These are phyloP conservation scores for Penicillium macrosclerotiorum DNA, from an alignment of 495 filamentous ascomycete genomes.

Conservation along the genomic window DNA sequence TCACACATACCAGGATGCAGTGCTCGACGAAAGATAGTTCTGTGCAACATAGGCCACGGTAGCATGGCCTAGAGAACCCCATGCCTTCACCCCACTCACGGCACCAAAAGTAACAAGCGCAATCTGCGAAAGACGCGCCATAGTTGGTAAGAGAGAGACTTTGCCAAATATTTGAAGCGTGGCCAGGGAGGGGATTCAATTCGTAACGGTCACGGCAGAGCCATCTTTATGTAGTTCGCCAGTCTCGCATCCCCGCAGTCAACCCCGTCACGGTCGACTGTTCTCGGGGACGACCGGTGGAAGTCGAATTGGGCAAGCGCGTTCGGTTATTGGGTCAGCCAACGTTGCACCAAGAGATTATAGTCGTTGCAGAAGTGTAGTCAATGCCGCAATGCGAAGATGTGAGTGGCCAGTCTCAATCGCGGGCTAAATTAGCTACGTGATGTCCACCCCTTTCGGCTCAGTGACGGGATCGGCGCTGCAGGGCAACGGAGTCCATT, in stretches of 20 bases:
- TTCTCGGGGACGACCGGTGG: not conserved
- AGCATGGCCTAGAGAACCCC: conserved; percentile 60
- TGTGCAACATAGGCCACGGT: conserved; percentile 59
- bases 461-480: conserved; percentile 5
- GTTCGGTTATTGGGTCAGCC: not conserved
- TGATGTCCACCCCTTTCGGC: not conserved
- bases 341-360: conserved; percentile 1
- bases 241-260: not conserved
- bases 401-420: not conserved
- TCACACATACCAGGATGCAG: conserved; percentile 33
- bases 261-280: not conserved
- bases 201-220: not conserved
- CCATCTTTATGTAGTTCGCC: not conserved
- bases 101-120: conserved; percentile 13
- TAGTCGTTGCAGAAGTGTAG: not conserved
- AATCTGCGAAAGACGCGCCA: conserved; percentile 10
- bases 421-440: not conserved
- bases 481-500: conserved; percentile 8
- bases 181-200: not conserved
- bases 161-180: not conserved
- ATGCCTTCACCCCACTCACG: conserved; percentile 33
- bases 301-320: not conserved
- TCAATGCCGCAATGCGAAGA: not conserved
- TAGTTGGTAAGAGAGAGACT: not conserved
- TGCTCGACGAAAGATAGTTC: conserved; percentile 46